Evolutionary conservation across 1,284 basidiomycete species (phyloP).

Genomic region (Afroboletus lepidellus): DNA sequence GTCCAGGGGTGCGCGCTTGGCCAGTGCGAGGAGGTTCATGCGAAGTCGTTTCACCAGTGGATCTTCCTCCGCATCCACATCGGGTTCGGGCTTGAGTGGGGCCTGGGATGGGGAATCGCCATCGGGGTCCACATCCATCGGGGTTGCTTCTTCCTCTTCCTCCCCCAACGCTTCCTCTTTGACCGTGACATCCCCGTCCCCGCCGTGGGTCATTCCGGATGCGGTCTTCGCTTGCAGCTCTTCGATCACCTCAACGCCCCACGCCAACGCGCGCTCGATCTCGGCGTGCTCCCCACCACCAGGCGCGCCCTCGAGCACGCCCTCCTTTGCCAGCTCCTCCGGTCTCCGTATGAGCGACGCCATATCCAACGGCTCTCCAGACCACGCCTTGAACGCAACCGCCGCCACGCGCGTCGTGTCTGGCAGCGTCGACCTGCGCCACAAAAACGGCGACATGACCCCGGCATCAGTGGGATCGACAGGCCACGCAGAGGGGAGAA

Average conservation of each 20-base stretch:
- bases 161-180: conserved; percentile 12
- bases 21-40: conserved; percentile 67
- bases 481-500: conserved; percentile 6
- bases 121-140: conserved; percentile 28
- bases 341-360: conserved; percentile 58
- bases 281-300: conserved; percentile 19
- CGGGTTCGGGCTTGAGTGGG: neutral
- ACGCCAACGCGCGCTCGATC: conserved; percentile 33
- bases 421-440: conserved; percentile 27
- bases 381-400: conserved; percentile 42
- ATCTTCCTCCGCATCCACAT: conserved; percentile 40
- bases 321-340: conserved; percentile 62
- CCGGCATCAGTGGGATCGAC: neutral
- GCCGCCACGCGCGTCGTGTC: conserved; percentile 42
- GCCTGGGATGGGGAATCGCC: neutral
- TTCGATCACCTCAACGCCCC: conserved; percentile 23
- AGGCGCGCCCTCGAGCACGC: conserved; percentile 32
- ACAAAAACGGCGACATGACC: conserved; percentile 4
- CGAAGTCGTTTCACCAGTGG: conserved; percentile 53
- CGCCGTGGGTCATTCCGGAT: conserved; percentile 19
- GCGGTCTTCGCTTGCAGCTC: conserved; percentile 16
- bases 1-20: conserved; percentile 71
- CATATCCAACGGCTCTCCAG: conserved; percentile 62
- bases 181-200: conserved; percentile 34
- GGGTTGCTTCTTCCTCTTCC: conserved; percentile 13